Percentiles rank a stretch among this genome's conserved stretches.
Evolutionary conservation across 2,329 filamentous ascomycete species (phyloP).

Genomic region (Epichloe hybrida): DNA sequence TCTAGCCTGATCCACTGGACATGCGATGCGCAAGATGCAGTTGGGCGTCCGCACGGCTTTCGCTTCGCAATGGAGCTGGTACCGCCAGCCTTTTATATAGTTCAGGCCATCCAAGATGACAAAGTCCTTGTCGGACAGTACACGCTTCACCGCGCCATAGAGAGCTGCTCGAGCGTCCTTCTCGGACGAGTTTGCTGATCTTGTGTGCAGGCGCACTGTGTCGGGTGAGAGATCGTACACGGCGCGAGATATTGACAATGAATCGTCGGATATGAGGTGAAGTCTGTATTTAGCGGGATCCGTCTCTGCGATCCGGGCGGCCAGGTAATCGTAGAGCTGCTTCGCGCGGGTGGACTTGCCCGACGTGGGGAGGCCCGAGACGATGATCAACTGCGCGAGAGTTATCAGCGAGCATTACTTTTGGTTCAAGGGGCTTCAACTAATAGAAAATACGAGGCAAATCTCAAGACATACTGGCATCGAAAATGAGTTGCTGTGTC

Average conservation of each 20-base stretch:
- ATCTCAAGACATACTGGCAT: slow-evolving; percentile 1
- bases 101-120: slow-evolving; percentile 71
- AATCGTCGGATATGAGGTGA: slow-evolving; percentile 62
- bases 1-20: slow-evolving; percentile 35
- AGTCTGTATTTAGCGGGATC: slow-evolving; percentile 42
- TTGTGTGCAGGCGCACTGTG: slow-evolving; percentile 41
- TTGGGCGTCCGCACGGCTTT: slow-evolving; percentile 65
- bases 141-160: slow-evolving; percentile 66
- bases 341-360: slow-evolving; percentile 53
- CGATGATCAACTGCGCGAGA: slow-evolving; percentile 45
- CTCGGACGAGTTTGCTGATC: slow-evolving; percentile 60
- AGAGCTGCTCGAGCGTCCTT: slow-evolving; percentile 69
- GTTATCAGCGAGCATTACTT: slow-evolving; percentile 2
- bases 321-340: slow-evolving; percentile 53
- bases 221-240: slow-evolving; percentile 54
- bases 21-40: slow-evolving; percentile 58
- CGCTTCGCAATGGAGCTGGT: slow-evolving; percentile 74
- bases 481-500: not conserved
- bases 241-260: slow-evolving; percentile 52
- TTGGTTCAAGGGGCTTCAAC: not conserved
- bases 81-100: slow-evolving; percentile 84
- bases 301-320: slow-evolving; percentile 34
- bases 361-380: slow-evolving; percentile 54
- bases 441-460: not conserved
- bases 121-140: slow-evolving; percentile 57